phyloP scores from a whole-genome alignment of 805 yeast species.

The Candida glaebosa region DNA sequence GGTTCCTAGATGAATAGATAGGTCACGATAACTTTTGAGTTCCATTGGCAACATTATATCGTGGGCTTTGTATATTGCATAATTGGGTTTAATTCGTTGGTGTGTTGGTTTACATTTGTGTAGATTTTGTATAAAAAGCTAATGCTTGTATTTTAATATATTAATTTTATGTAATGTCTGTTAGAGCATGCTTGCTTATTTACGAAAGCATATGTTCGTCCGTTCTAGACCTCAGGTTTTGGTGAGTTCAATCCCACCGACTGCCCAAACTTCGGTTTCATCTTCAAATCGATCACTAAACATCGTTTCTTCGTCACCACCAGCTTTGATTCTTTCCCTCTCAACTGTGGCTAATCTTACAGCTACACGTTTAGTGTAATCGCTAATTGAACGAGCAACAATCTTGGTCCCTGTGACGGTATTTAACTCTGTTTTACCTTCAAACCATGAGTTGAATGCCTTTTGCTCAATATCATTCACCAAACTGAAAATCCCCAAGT shows the following conservation, averaged over 20 bases:
- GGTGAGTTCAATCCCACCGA: slow-evolving; percentile 58
- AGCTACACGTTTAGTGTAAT: slow-evolving; percentile 90
- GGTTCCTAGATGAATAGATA: slow-evolving; percentile 3
- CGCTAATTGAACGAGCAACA: slow-evolving; percentile 74
- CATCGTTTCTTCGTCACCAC: slow-evolving; percentile 85
- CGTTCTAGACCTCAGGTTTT: too few species aligned
- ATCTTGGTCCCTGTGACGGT: slow-evolving; percentile 44
- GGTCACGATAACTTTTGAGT: slow-evolving; percentile 12
- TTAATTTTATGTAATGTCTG: background rate
- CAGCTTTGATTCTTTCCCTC: slow-evolving; percentile 82
- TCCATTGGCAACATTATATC: background rate
- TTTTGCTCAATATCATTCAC: slow-evolving; percentile 59
- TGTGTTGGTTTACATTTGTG: background rate
- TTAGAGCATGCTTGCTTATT: too few species aligned
- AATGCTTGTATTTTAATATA: background rate
- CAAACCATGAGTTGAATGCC: slow-evolving; percentile 65
- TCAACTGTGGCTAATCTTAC: slow-evolving; percentile 80
- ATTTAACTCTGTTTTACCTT: slow-evolving; percentile 30
- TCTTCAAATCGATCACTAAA: slow-evolving; percentile 84
- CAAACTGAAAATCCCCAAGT: slow-evolving; percentile 64
- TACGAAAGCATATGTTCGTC: too few species aligned
- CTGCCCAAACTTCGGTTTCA: slow-evolving; percentile 83
- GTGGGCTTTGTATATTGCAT: background rate
- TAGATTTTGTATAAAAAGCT: too few species aligned
- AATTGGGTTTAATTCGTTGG: background rate